Evolutionary conservation across 345 rosid species (phyloP), one percentile per base, ranked within the genome.

Genomic region (Microcos paniculata): DNA sequence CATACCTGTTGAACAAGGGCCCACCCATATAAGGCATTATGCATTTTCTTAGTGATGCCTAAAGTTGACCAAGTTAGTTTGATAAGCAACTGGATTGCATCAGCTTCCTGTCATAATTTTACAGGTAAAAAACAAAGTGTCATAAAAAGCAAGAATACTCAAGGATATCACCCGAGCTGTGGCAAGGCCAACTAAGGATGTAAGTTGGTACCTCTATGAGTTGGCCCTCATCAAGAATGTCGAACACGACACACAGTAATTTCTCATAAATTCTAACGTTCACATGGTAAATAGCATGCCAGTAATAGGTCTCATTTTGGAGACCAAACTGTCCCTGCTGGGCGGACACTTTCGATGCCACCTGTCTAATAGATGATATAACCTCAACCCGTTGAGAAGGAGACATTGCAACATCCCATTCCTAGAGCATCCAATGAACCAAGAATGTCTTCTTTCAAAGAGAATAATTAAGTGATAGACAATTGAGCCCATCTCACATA

Each of bases 171-270:
- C 38, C 65, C 8, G 38, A 72, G 52, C 24, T 66, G 64, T 33
- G 35, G 35, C 18, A 69, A 56, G 13, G 51, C 62, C 61, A 51
- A 80, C 30, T 4, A 78, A 78, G 72, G 77, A 58, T 23, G 46
- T 38, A 31, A 61, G 51, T 68, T 67, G 68, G 76, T 85, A 95
- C 99, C 99, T 89, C 92, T 84, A 91, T 87, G 76, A 95, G 88
- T 85, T 93, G 97, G 78, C 89, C 88, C 82, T 95, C 99, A 46
- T 95, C 99, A 82, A 95, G 99, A 80, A 88, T 77, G 80, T 95
- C 99, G 80, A 95, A 95, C 69, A 91, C 48, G 68, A 88, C 90
- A 85, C 74, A 81, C 42, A 95, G 86, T 79, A 95, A 85, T 76
- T 88, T 91, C 82, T 90, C 90, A 76, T 95, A 93, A 80, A 95